Percentiles rank a stretch among this genome's conserved stretches.
phyloP scores from a whole-genome alignment of 495 filamentous ascomycete genomes.

The Talaromyces stipitatus region DNA sequence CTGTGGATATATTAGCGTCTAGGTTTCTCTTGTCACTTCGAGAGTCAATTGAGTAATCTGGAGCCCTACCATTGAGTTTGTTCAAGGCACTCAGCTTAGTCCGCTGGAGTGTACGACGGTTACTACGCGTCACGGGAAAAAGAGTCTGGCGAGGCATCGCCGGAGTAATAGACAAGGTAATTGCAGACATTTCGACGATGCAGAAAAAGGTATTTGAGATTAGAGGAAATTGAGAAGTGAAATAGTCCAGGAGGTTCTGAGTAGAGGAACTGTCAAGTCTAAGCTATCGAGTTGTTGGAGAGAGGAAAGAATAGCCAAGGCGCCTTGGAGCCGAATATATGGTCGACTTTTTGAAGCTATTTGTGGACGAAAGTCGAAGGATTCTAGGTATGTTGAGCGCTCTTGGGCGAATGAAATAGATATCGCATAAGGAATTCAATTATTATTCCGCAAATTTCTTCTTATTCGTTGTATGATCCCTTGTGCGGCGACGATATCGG shows the following conservation, averaged over 20 bases:
- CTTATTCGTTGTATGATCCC: neutral
- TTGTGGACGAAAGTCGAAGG: neutral
- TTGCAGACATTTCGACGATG: neutral
- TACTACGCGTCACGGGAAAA: neutral
- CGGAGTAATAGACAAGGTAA: neutral
- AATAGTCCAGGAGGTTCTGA: neutral
- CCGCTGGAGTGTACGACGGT: conserved; percentile 19
- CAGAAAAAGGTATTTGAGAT: neutral
- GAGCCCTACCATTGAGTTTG: conserved; percentile 44
- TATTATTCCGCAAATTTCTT: neutral
- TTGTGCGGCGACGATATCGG: neutral
- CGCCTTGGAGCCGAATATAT: neutral
- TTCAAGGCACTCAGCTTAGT: conserved; percentile 45
- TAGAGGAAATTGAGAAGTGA: neutral
- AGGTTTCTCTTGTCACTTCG: neutral
- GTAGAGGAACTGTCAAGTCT: neutral
- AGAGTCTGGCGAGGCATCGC: neutral
- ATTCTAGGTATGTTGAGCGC: neutral
- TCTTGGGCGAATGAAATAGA: neutral
- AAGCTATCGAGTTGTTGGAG: neutral
- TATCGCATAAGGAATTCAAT: neutral
- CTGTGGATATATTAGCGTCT: neutral
- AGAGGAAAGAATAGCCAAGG: neutral
- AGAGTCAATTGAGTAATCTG: neutral
- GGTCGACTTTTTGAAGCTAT: neutral